Percentiles rank a stretch among this genome's conserved stretches.
These are phyloP conservation scores for Penicillium janthinellum DNA, from an alignment of 2,329 filamentous ascomycete genomes.

Conservation along the genomic window DNA sequence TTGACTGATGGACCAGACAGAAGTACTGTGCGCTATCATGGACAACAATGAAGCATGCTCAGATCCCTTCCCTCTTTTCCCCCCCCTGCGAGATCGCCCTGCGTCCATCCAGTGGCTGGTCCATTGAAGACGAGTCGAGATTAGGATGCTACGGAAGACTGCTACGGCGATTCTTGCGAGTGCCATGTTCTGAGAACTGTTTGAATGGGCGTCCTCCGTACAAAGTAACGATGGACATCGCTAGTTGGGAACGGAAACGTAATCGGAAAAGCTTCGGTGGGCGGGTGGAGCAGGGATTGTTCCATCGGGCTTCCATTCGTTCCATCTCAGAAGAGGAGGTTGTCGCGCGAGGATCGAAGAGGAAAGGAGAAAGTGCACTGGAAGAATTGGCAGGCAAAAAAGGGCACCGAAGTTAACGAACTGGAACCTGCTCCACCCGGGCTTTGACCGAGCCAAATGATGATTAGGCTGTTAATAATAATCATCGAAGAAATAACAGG, in stretches of 20 bases:
- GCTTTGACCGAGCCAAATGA: constrained; percentile 18
- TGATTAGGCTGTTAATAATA: background rate
- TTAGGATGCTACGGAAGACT: background rate
- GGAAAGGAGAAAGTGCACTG: background rate
- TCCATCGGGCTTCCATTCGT: constrained; percentile 23
- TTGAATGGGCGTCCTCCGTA: background rate
- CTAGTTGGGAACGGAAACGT: background rate
- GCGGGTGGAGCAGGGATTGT: constrained; percentile 10
- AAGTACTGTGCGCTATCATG: background rate
- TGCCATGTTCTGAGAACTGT: too few relatives aligned
- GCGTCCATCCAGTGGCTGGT: background rate
- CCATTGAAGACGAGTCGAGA: background rate
- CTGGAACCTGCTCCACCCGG: constrained; percentile 12
- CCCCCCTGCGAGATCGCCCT: background rate
- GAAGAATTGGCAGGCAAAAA: background rate
- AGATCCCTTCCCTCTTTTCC: background rate
- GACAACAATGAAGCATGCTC: background rate
- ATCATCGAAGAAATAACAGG: background rate
- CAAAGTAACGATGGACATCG: background rate
- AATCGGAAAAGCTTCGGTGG: constrained; percentile 19
- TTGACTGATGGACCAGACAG: background rate
- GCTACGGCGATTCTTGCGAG: background rate
- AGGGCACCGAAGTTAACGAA: background rate
- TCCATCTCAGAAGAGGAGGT: constrained; percentile 14
- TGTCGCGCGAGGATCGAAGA: constrained; percentile 8